Base-by-base conservation (phyloP, 2,329 filamentous ascomycete genomes). In the Monosporascus sp. region DNA sequence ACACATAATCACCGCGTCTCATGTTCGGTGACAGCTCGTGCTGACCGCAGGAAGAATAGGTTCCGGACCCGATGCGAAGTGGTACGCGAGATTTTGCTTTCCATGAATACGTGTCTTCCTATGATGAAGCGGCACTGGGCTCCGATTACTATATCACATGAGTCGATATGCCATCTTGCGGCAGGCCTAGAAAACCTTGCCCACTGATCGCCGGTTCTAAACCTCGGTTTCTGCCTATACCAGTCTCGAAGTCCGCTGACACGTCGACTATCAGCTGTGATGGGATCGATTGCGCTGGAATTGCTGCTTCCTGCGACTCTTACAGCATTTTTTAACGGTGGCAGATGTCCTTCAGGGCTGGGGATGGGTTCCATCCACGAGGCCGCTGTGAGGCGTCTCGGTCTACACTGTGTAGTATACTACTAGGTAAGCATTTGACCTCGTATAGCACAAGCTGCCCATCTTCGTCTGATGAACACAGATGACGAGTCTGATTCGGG, bases 151-250 rank as follows among this genome's bases (percentile, higher is more conserved):
- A 73, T 68, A 69, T 68, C 71, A 73, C 77, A 84, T 85, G 91
- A 91, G 91, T 79, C 72, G 89, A 91, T 85, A 83, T 88, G 84
- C 90, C 91, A 90, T 76, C 82, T 89, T 90, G 90, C 75, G 91
- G 90, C 91, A 96, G 91, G 91, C 91, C 90, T 96, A 95, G 91
- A 95, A 96, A 96, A 96, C 92, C 91, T 96, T 85, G 91, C 90
- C 91, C 89, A 93, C 91, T 96, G 91, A 96, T 76, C 62, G 62
- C 61, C 58, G 64, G 43, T 45, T 46, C 53, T 24, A 44, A 48
- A 49, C 40, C 9, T 43, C 49, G 19, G 24, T 51, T 51, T 38
- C 37, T 22, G 24, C 17, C 22, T 40, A 24, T 26, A 22, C 16
- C 5, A 3, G 2, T 26, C 24, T 11, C 43, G 49, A 49, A 31